Base-by-base conservation (phyloP, 306 rosid species). In the Aeschynomene evenia region DNA sequence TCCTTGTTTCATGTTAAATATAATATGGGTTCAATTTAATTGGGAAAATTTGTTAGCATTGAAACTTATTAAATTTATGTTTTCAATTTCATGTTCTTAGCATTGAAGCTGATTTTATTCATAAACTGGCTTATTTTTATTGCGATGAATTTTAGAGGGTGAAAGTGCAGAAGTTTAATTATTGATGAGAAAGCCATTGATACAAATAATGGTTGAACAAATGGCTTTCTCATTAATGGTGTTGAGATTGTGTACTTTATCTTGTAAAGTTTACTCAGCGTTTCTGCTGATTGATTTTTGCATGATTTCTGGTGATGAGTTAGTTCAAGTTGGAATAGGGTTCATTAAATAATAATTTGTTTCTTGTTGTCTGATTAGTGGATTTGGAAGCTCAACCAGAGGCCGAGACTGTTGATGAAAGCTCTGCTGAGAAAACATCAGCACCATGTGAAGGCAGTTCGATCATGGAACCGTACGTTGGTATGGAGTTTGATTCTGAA, bases 401-500 rank as follows among this genome's bases (percentile, higher is more conserved):
- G 46, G 48, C 48, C 19, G 56, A 55, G 46, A 56, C 48, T 24
- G 56, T 64, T 71, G 53, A 23, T 62, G 68, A 45, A 55, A 64
- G 52, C 56, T 45, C 73, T 63, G 55, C 72, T 24, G 77, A 34
- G 28, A 34, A 55, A 63, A 19, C 22, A 18, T 19, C 55, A 22
- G 63, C 56, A 55, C 18, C 57, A 16, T 36, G 68, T 28, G 81
- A 45, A 71, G 77, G 62, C 11, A 48, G 26, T 9, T 64, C 57
- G 0, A 68, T 76, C n/a, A n/a, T 2, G 18, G 73, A 76, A 55
- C 81, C 81, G 1, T 53, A 16, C 53, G 72, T 76, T 34, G 85
- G 81, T 12, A 81, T 81, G 81, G 79, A 76, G 64, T 81, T 81
- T 71, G 76, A 76, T n/a, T 76, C 81, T 14, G 85, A 81, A 67